Evolutionary conservation across 2,329 filamentous ascomycete species (phyloP).

Genomic region (Rhynchosporium graminicola): DNA sequence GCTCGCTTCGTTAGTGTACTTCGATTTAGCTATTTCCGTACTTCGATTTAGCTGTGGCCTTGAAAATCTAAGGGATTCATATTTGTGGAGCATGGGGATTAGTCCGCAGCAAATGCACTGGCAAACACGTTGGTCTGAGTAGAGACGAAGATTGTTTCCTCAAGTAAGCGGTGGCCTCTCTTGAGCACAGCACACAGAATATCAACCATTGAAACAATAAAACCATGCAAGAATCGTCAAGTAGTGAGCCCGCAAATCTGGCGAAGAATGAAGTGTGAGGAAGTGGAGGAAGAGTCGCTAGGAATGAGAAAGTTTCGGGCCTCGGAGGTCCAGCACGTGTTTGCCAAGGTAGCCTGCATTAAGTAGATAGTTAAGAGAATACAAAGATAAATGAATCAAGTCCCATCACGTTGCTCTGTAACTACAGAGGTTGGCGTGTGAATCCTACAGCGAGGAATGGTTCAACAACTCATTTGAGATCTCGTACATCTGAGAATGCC

Average conservation of each 20-base stretch:
- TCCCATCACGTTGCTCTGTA: neutral
- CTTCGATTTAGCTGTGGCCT: too few species aligned
- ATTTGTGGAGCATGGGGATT: too few species aligned
- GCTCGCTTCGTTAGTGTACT: too few species aligned
- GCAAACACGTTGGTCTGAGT: neutral
- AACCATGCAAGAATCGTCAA: neutral
- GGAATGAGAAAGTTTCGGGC: neutral
- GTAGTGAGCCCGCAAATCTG: neutral
- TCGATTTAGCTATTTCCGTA: too few species aligned
- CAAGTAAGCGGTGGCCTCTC: neutral
- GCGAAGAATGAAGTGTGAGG: constrained; percentile 10
- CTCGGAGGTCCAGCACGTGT: neutral
- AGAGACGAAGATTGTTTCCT: neutral
- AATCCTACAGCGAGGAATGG: neutral
- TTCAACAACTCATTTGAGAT: too few species aligned
- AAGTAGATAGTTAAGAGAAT: neutral
- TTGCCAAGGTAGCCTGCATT: neutral
- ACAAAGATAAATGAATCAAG: neutral
- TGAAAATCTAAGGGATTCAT: too few species aligned
- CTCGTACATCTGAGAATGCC: too few species aligned
- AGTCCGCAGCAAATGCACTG: too few species aligned
- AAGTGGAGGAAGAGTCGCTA: neutral
- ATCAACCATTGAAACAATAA: neutral
- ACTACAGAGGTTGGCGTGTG: constrained; percentile 10
- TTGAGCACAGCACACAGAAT: neutral